Conservation (phyloP, 768 basidiomycete species). For the Trametes sanguinea region DNA sequence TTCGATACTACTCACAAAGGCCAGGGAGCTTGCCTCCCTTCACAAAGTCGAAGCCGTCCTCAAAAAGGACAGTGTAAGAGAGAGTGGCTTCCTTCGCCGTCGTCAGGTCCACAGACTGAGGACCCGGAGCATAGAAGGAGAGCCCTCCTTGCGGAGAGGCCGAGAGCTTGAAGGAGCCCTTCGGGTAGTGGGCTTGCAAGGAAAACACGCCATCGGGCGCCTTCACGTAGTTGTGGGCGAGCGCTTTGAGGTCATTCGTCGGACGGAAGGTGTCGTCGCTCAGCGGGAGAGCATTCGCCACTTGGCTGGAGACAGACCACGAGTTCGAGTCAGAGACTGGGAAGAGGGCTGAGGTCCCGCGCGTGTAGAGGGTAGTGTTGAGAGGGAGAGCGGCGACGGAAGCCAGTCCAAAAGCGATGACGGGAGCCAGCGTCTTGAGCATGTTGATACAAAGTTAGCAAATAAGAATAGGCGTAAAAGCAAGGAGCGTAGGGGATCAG, state of each 20-base stretch:
- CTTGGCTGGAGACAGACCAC: slow-evolving; percentile 30
- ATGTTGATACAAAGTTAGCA: not conserved
- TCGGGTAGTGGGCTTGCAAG: slow-evolving; percentile 28
- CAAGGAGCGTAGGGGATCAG: not conserved
- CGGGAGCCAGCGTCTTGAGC: slow-evolving; percentile 6
- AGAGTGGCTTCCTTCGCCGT: slow-evolving; percentile 70
- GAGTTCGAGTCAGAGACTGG: slow-evolving; percentile 26
- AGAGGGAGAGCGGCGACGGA: slow-evolving; percentile 15
- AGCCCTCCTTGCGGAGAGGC: slow-evolving; percentile 55
- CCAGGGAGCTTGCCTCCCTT: slow-evolving; percentile 75
- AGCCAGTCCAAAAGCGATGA: slow-evolving; percentile 18
- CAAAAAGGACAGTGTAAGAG: slow-evolving; percentile 61
- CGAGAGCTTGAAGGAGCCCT: slow-evolving; percentile 56
- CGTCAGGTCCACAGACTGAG: slow-evolving; percentile 50
- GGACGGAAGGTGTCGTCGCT: slow-evolving; percentile 30
- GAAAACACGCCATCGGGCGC: slow-evolving; percentile 29
- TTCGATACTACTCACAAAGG: slow-evolving; percentile 48
- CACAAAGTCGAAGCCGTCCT: slow-evolving; percentile 60
- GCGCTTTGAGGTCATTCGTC: slow-evolving; percentile 22
- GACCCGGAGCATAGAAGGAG: slow-evolving; percentile 72
- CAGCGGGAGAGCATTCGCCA: slow-evolving; percentile 25
- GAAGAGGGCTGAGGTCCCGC: slow-evolving; percentile 22
- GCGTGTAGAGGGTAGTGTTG: not conserved
- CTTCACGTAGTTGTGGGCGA: slow-evolving; percentile 26
- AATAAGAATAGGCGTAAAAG: not conserved